Evolutionary conservation across 768 basidiomycete genomes (phyloP).

Genomic region (Epithele typhae): DNA sequence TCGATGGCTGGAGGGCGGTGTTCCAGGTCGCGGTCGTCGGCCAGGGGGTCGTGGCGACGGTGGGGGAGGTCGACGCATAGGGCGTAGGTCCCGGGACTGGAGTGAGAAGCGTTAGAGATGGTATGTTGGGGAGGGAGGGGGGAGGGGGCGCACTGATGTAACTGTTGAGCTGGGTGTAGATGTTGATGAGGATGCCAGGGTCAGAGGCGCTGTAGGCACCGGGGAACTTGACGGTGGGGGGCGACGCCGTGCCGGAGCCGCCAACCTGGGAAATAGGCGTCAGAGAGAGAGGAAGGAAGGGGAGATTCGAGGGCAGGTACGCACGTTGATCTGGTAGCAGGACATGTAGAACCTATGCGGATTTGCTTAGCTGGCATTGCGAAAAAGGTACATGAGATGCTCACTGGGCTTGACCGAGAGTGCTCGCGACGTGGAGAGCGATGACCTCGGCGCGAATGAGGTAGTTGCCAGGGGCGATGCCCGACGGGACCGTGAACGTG

Average conservation of each 20-base stretch:
- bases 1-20: conserved; percentile 42
- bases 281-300: neutral
- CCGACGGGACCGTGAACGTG: conserved; percentile 41
- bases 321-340: conserved; percentile 39
- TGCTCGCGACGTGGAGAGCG: conserved; percentile 49
- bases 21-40: conserved; percentile 49
- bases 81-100: conserved; percentile 47
- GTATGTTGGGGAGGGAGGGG: neutral
- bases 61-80: conserved; percentile 37
- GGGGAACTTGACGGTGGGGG: conserved; percentile 38
- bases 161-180: conserved; percentile 37
- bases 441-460: conserved; percentile 48
- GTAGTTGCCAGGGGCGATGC: conserved; percentile 41
- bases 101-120: neutral
- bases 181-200: conserved; percentile 45
- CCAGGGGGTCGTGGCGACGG: conserved; percentile 39
- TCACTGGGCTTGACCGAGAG: conserved; percentile 37
- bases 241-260: conserved; percentile 32
- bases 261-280: conserved; percentile 24
- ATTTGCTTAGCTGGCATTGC: neutral
- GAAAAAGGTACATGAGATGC: conserved; percentile 1
- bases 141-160: conserved; percentile 33
- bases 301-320: neutral
- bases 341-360: conserved; percentile 38
- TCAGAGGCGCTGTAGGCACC: conserved; percentile 38